A percentile compares a stretch with the other conserved stretches of the same genome.
Evolutionary conservation across 345 rosid species (phyloP).

Genomic region (Xanthoceras sorbifolium): DNA sequence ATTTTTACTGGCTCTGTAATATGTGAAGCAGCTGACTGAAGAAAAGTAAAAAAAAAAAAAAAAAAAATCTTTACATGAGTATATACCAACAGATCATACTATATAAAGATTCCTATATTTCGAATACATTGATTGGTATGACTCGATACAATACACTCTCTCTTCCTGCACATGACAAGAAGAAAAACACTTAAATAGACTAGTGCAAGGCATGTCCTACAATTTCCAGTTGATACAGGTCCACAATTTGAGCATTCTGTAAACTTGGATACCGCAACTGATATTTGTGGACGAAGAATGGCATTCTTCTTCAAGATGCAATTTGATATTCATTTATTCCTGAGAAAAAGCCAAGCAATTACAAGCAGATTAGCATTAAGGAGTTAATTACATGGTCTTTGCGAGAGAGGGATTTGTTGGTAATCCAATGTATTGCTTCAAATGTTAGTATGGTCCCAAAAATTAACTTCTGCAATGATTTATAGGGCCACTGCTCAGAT

Average conservation of each 20-base stretch:
- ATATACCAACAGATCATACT: too few species aligned
- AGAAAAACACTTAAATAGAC: neutral
- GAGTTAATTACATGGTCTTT: neutral
- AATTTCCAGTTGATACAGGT: neutral
- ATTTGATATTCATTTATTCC: conserved; percentile 16
- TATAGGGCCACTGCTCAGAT: neutral
- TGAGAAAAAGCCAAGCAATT: conserved; percentile 3
- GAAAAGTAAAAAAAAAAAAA: too few species aligned
- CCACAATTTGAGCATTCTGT: conserved; percentile 1
- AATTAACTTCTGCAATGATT: neutral
- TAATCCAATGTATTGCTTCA: neutral
- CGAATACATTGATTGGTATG: neutral
- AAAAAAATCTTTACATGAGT: too few species aligned
- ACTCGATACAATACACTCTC: neutral
- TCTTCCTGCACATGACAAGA: neutral
- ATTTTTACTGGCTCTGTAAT: neutral
- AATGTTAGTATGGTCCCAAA: neutral
- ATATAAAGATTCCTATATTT: neutral
- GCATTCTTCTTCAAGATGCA: neutral
- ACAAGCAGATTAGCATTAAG: neutral
- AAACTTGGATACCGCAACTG: neutral
- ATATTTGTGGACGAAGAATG: neutral
- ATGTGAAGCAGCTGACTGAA: too few species aligned
- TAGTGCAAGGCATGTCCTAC: neutral
- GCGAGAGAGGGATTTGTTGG: neutral